phyloP scores from a whole-genome alignment of 2,329 filamentous ascomycete genomes.

The Xylariales sp. region DNA sequence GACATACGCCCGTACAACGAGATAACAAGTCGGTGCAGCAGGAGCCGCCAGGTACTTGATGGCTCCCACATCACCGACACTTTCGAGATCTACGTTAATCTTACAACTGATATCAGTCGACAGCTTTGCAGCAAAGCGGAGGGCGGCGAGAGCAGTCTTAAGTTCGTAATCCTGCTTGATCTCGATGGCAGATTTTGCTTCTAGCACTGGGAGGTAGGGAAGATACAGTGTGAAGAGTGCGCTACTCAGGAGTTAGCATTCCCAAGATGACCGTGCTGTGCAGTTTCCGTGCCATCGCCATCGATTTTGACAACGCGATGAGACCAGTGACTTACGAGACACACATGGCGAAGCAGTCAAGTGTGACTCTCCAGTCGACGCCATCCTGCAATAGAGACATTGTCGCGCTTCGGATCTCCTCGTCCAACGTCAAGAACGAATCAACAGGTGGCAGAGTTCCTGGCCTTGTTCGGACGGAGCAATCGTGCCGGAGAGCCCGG shows the following conservation, averaged over 20 bases:
- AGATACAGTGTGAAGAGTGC: slow-evolving; percentile 28
- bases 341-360: slow-evolving; percentile 30
- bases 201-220: slow-evolving; percentile 25
- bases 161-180: slow-evolving; percentile 18
- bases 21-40: slow-evolving; percentile 28
- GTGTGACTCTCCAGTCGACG: slow-evolving; percentile 25
- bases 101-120: slow-evolving; percentile 29
- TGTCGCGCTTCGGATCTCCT: slow-evolving; percentile 24
- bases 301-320: too few species aligned
- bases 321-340: slow-evolving; percentile 20
- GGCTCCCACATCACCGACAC: slow-evolving; percentile 4
- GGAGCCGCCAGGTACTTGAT: slow-evolving; percentile 21
- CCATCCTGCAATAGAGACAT: slow-evolving; percentile 20
- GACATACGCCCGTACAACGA: slow-evolving; percentile 24
- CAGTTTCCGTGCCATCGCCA: too few species aligned
- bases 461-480: slow-evolving; percentile 18
- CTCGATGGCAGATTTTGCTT: slow-evolving; percentile 13
- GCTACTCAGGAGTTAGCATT: slow-evolving; percentile 12
- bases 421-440: slow-evolving; percentile 22
- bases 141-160: slow-evolving; percentile 22
- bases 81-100: slow-evolving; percentile 21
- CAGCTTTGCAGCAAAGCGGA: slow-evolving; percentile 28
- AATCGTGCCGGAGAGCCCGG: slow-evolving; percentile 22
- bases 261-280: too few species aligned
- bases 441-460: slow-evolving; percentile 20